Conservation (phyloP, 2,329 filamentous ascomycete genomes). For the Claviceps lovelessii region DNA sequence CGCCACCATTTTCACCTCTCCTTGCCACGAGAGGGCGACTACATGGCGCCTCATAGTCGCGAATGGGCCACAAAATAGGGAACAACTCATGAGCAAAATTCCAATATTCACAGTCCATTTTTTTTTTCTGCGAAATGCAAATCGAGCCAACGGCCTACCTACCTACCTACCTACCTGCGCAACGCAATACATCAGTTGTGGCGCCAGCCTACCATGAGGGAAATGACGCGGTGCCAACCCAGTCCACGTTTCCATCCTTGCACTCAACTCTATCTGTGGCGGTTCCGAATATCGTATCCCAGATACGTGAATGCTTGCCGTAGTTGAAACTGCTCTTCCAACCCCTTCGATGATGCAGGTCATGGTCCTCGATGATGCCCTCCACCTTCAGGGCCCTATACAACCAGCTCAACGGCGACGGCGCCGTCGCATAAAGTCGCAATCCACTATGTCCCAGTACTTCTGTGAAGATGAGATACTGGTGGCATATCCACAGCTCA, state of each 20-base stretch:
- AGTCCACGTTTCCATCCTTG: constrained; percentile 12
- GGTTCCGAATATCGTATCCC: constrained; percentile 23
- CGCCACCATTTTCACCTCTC: too few relatives aligned
- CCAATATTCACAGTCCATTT: too few relatives aligned
- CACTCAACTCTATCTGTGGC: constrained; percentile 22
- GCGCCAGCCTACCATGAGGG: background rate
- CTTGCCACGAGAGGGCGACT: too few relatives aligned
- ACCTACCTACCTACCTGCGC: too few relatives aligned
- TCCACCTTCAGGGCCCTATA: constrained; percentile 19
- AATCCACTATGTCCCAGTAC: constrained; percentile 25
- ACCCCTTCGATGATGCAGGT: constrained; percentile 25
- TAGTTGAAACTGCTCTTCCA: constrained; percentile 24
- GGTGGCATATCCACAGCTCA: constrained; percentile 31
- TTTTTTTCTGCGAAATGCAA: background rate
- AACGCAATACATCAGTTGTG: background rate
- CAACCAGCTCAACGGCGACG: constrained; percentile 20
- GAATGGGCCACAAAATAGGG: too few relatives aligned
- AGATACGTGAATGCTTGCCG: constrained; percentile 23
- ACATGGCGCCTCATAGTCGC: too few relatives aligned
- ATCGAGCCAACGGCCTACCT: background rate
- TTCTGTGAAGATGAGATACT: constrained; percentile 28
- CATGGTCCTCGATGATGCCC: constrained; percentile 28
- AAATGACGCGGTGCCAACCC: background rate
- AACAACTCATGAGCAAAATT: too few relatives aligned
- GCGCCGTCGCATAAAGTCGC: constrained; percentile 21